Evolutionary conservation across 371 early-diverging fungal species (phyloP), one percentile per base, ranked within the genome.

Genomic region (Rhizopus delemar): DNA sequence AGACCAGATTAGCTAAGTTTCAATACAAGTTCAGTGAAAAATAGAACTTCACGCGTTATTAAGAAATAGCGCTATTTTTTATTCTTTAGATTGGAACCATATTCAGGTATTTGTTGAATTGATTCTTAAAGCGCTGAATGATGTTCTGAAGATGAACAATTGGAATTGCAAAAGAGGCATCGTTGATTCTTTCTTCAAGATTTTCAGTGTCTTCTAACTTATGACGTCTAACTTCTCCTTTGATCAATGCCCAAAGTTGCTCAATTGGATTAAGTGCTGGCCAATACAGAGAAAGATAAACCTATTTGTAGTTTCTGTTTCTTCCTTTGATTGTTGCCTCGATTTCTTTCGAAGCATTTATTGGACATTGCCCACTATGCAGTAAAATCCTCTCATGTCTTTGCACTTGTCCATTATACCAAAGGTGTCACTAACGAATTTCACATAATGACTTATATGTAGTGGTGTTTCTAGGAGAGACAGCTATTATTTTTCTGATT

Each of bases 211-310:
- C 46, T 39, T 51, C 35, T 8, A 59, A 41, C 35, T 36, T 36
- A 28, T 52, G 33, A 0, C 52, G 32, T 9, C 34, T 60, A 29
- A 60, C 60, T 53, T 39, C 53, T 11, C 39, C 4, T 46, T 59
- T 59, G n/a, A 59, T 46, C 28, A 51, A 36, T 45, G 53, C 46
- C 41, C 58, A 57, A 39, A 49, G 50, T 41, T 50, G 58, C 16
- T 51, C 53, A 45, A 59, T 46, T 41, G 38, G 52, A 46, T 59
- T 53, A 16, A 59, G 59, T 34, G 53, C 53, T 52, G 59, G 46
- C n/a, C 48, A 59, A 59, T 59, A 59, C 16, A 39, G 53, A 53
- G 52, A 45, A 43, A 51, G 51, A 58, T 51, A 51, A 28, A 43
- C 35, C 15, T 39, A 57, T 49, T 49, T 58, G 43, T 58, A 51